phyloP scores from a whole-genome alignment of 768 basidiomycete genomes.

The Nevesoporus exiguus region DNA sequence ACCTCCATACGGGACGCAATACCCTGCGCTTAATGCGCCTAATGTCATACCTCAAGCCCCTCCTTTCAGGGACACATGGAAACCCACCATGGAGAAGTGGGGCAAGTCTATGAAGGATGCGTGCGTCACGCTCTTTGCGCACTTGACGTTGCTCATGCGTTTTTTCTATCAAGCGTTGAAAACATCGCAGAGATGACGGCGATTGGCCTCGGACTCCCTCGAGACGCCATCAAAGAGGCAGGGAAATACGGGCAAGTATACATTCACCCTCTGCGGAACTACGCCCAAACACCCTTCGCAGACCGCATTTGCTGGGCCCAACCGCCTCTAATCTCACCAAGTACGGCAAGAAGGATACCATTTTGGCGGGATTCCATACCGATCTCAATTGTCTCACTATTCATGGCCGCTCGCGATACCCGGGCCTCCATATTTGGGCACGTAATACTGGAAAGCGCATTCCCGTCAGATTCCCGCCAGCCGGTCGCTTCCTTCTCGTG shows the following conservation, averaged over 20 bases:
- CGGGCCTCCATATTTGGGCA: slow-evolving; percentile 92
- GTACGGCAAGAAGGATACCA: slow-evolving; percentile 75
- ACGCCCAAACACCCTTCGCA: slow-evolving; percentile 21
- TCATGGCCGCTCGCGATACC: slow-evolving; percentile 81
- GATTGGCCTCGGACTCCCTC: slow-evolving; percentile 72
- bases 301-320: slow-evolving; percentile 87
- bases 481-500: slow-evolving; percentile 78
- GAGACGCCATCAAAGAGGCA: slow-evolving; percentile 69
- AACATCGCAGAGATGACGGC: slow-evolving; percentile 87
- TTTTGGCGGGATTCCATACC: slow-evolving; percentile 91
- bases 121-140: slow-evolving; percentile 42
- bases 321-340: slow-evolving; percentile 88
- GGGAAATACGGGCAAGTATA: slow-evolving; percentile 74
- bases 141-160: slow-evolving; percentile 5
- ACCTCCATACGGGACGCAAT: slow-evolving; percentile 76
- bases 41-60: slow-evolving; percentile 77
- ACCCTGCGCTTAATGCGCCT: slow-evolving; percentile 70
- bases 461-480: slow-evolving; percentile 78
- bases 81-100: slow-evolving; percentile 78
- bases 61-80: slow-evolving; percentile 60
- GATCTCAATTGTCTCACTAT: slow-evolving; percentile 95
- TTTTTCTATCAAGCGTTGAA: slow-evolving; percentile 55
- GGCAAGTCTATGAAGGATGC: slow-evolving; percentile 84
- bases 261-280: not conserved
- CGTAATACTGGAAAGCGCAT: slow-evolving; percentile 91